Base-by-base conservation (phyloP, 192 early-diverging fungal species). In the Coemansia aciculifera region DNA sequence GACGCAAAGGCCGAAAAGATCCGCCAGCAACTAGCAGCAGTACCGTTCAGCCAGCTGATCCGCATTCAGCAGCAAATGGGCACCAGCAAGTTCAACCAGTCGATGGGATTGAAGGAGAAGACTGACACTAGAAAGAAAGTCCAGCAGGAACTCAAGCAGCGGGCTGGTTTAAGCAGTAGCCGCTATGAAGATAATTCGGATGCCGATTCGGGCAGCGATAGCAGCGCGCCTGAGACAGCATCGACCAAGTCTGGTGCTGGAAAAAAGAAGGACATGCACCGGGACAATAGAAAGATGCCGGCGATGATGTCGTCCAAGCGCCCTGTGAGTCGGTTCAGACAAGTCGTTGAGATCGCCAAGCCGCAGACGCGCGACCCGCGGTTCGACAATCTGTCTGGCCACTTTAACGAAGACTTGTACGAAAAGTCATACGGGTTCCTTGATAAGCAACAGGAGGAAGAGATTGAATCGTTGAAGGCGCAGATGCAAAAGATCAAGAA, bases 381-480 rank as follows among this genome's bases (percentile, higher is more conserved):
- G 56, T 99, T 99, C 71, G 95, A 97, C 75, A 86, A 85, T 44
- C 67, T 96, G 19, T 90, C 93, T 0, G 97, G 97, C 9, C 88
- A 92, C 62, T 85, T 95, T 54, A 98, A 99, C 79, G 88, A 92
- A 39, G 95, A 93, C 36, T 73, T 99, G 52, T 99, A 94, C 75
- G 88, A 94, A 70, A 91, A 92, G 64, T 93, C 95, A 3, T 99
- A 98, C 79, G 86, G 79, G 1, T 99, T 99, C 77, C 64, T 99
- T 24, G 85, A 91, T 32, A 88, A 94, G 38, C 93, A 94, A 68
- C 86, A 89, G 60, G 75, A 87, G 46, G 71, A 81, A 8, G 97
- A 99, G 77, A 85, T 93, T 37, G 85, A 87, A 52, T 70, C 85
- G 69, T 63, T 99, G 42, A 82, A 84, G 57, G 77, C 86, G 32